A percentile compares a stretch with the other conserved stretches of the same genome.
Conservation (phyloP, 306 rosid species). For the Astragalus glycyphyllos region DNA sequence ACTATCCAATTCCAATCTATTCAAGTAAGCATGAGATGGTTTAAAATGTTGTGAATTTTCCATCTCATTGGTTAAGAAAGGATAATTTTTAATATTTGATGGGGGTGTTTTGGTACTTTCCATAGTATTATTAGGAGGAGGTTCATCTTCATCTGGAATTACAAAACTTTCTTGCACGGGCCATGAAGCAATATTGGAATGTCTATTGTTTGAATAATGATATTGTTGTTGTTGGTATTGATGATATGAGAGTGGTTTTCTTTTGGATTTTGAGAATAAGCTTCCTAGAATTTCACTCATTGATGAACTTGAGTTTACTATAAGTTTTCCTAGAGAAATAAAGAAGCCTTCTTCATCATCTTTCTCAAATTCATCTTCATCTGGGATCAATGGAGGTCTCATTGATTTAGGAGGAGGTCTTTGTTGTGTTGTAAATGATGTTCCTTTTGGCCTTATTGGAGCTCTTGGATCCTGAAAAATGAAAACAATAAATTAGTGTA, state of each 20-base stretch:
- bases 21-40: constrained; percentile 56
- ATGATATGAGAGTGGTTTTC: constrained; percentile 67
- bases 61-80: constrained; percentile 67
- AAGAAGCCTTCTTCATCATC: constrained; percentile 87
- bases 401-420: constrained; percentile 59
- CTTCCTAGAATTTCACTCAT: constrained; percentile 67
- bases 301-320: constrained; percentile 73
- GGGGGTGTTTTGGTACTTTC: constrained; percentile 68
- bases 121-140: constrained; percentile 56
- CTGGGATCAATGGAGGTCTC: constrained; percentile 84
- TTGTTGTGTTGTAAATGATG: constrained; percentile 60
- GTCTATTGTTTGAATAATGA: constrained; percentile 56
- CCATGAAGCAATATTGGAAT: constrained; percentile 56
- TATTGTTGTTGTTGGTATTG: constrained; percentile 62
- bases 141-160: constrained; percentile 87
- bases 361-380: constrained; percentile 74
- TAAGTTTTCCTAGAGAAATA: constrained; percentile 82
- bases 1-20: constrained; percentile 72
- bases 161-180: constrained; percentile 94
- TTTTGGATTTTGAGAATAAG: constrained; percentile 66
- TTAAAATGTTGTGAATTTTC: constrained; percentile 67
- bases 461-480: constrained; percentile 62
- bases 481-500: not conserved
- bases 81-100: constrained; percentile 55
- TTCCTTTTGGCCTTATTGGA: constrained; percentile 49